Evolutionary conservation across 805 yeast genomes (phyloP).

Genomic region (Scheffersomyces amazonensis): DNA sequence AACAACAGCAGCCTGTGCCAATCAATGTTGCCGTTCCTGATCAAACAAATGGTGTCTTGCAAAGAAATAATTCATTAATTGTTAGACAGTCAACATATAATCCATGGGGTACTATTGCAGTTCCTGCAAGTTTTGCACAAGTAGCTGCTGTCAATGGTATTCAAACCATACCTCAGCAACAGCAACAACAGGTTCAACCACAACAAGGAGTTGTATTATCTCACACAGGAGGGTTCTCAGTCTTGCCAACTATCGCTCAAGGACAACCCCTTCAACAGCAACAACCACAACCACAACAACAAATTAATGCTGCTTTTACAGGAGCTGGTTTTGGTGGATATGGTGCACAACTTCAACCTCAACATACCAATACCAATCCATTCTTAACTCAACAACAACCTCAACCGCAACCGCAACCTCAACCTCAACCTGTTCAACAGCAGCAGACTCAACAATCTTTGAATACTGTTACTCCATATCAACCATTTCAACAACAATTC

Average conservation of each 20-base stretch:
- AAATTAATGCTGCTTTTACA: slow-evolving; percentile 35
- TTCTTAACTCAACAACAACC: slow-evolving; percentile 18
- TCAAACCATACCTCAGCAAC: slow-evolving; percentile 16
- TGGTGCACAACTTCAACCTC: slow-evolving; percentile 25
- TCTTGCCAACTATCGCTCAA: slow-evolving; percentile 9
- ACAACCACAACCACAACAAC: slow-evolving; percentile 11
- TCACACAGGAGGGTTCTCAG: not conserved
- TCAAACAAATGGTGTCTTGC: slow-evolving; percentile 1
- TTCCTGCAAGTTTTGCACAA: slow-evolving; percentile 9
- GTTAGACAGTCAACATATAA: slow-evolving; percentile 38
- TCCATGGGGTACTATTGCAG: slow-evolving; percentile 34
- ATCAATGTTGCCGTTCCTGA: not conserved
- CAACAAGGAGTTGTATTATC: too few relatives aligned
- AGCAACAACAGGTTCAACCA: slow-evolving; percentile 8
- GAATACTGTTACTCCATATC: slow-evolving; percentile 10
- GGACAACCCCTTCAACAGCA: slow-evolving; percentile 13
- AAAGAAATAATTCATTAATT: slow-evolving; percentile 24
- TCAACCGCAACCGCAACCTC: slow-evolving; percentile 15
- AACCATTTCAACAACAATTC: slow-evolving; percentile 10
- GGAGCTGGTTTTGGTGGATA: slow-evolving; percentile 64
- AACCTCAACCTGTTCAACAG: slow-evolving; percentile 9
- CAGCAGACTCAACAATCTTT: slow-evolving; percentile 19
- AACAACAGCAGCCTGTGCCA: slow-evolving; percentile 1
- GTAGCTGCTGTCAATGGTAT: slow-evolving; percentile 1
- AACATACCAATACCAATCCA: slow-evolving; percentile 20